These are phyloP conservation scores for Pseudonitzschia pungens DNA, from an alignment of 108 stramenopile species.

Conservation along the genomic window DNA sequence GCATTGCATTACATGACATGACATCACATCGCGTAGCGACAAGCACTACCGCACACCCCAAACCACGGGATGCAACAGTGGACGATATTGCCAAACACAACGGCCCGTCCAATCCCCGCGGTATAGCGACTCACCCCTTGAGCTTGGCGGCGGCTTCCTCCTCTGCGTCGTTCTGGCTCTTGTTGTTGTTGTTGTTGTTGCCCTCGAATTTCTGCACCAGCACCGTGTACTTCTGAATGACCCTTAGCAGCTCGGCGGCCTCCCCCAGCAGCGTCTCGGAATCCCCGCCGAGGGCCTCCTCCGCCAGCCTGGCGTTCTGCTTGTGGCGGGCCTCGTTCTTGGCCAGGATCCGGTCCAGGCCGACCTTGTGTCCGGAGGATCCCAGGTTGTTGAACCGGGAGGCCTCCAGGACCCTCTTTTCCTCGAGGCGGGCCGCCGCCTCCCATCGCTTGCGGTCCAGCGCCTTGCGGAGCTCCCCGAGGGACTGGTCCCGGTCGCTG, in stretches of 20 bases:
- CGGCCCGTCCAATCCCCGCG: no score
- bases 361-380: slow-evolving; percentile 32
- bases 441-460: slow-evolving; percentile 72
- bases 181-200: slow-evolving; percentile 8
- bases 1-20: no score
- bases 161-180: slow-evolving; percentile 17
- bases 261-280: slow-evolving; percentile 72
- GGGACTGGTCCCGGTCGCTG: slow-evolving; percentile 52
- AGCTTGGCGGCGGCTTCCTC: slow-evolving; percentile 58
- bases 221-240: slow-evolving; percentile 76
- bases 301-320: slow-evolving; percentile 66
- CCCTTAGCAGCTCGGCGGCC: slow-evolving; percentile 58
- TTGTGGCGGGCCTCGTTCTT: slow-evolving; percentile 57
- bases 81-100: no score
- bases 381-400: slow-evolving; percentile 18
- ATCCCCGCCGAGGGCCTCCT: slow-evolving; percentile 66
- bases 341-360: slow-evolving; percentile 77
- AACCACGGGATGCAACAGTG: no score
- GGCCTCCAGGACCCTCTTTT: slow-evolving; percentile 33
- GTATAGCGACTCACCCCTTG: background rate
- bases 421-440: slow-evolving; percentile 36
- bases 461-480: slow-evolving; percentile 47
- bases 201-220: slow-evolving; percentile 46
- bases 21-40: no score
- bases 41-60: no score